Evolutionary conservation across 768 basidiomycete species (phyloP).

Genomic region (Suillus occidentalis): DNA sequence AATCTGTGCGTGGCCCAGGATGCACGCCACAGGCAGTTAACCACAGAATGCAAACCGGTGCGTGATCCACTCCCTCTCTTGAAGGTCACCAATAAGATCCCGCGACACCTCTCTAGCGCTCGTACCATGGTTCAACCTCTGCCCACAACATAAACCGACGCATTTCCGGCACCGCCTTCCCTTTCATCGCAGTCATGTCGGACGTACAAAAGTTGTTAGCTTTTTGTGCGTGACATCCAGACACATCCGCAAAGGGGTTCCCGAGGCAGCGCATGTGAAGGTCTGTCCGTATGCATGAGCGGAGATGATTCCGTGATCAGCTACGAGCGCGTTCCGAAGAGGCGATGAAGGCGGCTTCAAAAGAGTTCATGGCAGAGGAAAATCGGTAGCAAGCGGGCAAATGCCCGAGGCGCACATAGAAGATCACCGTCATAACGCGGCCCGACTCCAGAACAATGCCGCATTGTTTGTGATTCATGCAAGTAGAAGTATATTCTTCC

Average conservation of each 20-base stretch:
- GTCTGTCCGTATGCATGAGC: slow-evolving; percentile 40
- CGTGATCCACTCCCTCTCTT: slow-evolving; percentile 42
- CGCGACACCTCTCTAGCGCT: slow-evolving; percentile 53
- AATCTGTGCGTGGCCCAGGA: slow-evolving; percentile 39
- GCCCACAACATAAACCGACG: slow-evolving; percentile 34
- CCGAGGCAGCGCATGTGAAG: slow-evolving; percentile 53
- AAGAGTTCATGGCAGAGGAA: slow-evolving; percentile 42
- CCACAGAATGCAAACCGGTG: slow-evolving; percentile 29
- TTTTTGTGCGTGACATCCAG: slow-evolving; percentile 25
- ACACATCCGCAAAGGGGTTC: slow-evolving; percentile 40
- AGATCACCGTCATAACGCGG: slow-evolving; percentile 9
- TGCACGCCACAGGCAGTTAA: slow-evolving; percentile 5
- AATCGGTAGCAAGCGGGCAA: slow-evolving; percentile 21
- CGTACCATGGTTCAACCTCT: slow-evolving; percentile 12
- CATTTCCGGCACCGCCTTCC: slow-evolving; percentile 54
- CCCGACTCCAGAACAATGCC: slow-evolving; percentile 20
- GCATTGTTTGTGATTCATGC: slow-evolving; percentile 21
- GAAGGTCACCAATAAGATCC: slow-evolving; percentile 27
- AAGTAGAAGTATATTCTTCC: slow-evolving; percentile 28
- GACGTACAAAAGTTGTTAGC: slow-evolving; percentile 25
- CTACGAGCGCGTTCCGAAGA: slow-evolving; percentile 53
- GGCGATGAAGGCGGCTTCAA: slow-evolving; percentile 36
- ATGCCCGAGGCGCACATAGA: slow-evolving; percentile 15
- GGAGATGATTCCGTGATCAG: slow-evolving; percentile 20
- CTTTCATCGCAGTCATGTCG: slow-evolving; percentile 23